Evolutionary conservation across 2,329 filamentous ascomycete species (phyloP).

Genomic region (Sporothrix inflata): DNA sequence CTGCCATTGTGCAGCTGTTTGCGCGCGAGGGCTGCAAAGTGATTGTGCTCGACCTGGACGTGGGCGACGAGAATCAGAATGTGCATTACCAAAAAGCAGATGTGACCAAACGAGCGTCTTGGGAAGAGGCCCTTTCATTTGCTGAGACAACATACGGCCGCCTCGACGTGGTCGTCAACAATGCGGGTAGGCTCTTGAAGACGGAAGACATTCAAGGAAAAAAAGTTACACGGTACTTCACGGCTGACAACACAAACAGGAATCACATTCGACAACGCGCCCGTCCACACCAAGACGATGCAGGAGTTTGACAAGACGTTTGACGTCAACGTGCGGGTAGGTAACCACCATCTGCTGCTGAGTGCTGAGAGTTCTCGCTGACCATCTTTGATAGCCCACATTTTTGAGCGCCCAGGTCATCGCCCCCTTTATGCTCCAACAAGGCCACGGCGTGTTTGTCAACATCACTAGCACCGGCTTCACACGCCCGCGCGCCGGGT

Average conservation of each 20-base stretch:
- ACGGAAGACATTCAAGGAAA: background rate
- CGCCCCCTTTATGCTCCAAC: background rate
- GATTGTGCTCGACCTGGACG: conserved; percentile 7
- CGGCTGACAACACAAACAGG: background rate
- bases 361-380: too few species aligned
- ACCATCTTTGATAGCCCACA: too few species aligned
- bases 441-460: conserved; percentile 12
- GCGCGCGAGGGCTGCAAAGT: conserved; percentile 7
- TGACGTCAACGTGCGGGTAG: conserved; percentile 13
- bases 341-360: too few species aligned
- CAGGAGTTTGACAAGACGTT: conserved; percentile 13
- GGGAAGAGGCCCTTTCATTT: background rate
- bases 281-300: conserved; percentile 1
- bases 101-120: conserved; percentile 1
- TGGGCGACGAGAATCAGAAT: background rate
- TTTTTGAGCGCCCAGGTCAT: conserved; percentile 18
- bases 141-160: background rate
- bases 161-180: conserved; percentile 12
- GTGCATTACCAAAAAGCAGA: background rate
- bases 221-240: background rate
- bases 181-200: background rate
- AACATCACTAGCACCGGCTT: conserved; percentile 16
- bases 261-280: conserved; percentile 6
- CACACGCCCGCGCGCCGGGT: background rate
- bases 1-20: conserved; percentile 13